Evolutionary conservation across 805 yeast species (phyloP).

Genomic region (Blastobotrys robertii): DNA sequence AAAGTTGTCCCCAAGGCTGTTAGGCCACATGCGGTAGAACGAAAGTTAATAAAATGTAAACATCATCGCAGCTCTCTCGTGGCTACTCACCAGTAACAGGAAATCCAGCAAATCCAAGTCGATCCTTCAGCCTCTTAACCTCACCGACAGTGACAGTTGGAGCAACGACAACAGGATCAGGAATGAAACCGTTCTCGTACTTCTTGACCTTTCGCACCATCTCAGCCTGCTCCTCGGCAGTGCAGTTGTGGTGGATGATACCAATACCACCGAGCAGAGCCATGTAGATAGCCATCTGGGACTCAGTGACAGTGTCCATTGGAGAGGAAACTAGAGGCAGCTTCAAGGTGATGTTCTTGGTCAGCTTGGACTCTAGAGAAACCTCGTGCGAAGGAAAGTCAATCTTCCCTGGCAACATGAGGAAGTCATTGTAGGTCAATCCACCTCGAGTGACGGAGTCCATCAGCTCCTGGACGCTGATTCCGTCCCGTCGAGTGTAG

Average conservation of each 20-base stretch:
- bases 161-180: conserved; percentile 79
- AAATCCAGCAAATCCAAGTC: conserved; percentile 91
- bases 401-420: conserved; percentile 91
- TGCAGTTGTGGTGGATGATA: conserved; percentile 94
- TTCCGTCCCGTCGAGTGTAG: conserved; percentile 73
- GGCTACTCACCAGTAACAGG: conserved; percentile 95
- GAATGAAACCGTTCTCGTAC: conserved; percentile 95
- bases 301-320: conserved; percentile 98
- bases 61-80: conserved; percentile 3
- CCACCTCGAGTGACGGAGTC: conserved; percentile 91
- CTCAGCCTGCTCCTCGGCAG: conserved; percentile 95
- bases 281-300: conserved; percentile 97
- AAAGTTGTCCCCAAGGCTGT: conserved; percentile 89
- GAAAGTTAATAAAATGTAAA: conserved; percentile 69
- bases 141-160: conserved; percentile 74
- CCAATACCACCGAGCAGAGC: conserved; percentile 98
- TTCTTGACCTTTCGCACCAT: conserved; percentile 97
- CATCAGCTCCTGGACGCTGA: conserved; percentile 73
- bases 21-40: conserved; percentile 98
- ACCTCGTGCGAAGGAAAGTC: conserved; percentile 75
- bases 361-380: conserved; percentile 71
- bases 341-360: conserved; percentile 84
- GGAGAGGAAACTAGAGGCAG: conserved; percentile 97
- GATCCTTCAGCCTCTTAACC: conserved; percentile 57
- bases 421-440: conserved; percentile 92